phyloP scores from a whole-genome alignment of 768 basidiomycete species.

The Hypholoma fasciculare region DNA sequence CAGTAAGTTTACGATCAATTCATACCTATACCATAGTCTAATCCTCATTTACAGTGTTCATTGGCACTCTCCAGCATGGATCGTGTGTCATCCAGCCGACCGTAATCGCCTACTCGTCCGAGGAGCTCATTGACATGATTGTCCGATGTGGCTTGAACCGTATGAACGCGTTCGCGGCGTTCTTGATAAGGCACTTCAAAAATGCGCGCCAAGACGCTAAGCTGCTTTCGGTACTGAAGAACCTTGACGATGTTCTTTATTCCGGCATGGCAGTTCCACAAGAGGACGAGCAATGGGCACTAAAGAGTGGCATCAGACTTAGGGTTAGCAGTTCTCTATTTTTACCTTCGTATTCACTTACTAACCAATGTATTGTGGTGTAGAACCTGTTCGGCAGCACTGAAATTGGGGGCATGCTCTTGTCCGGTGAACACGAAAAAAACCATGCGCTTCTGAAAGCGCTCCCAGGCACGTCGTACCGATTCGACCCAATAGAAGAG shows the following conservation, averaged over 20 bases:
- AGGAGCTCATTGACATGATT: constrained; percentile 75
- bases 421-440: constrained; percentile 56
- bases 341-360: constrained; percentile 17
- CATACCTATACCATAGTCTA: constrained; percentile 23
- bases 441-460: constrained; percentile 54
- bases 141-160: constrained; percentile 67
- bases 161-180: constrained; percentile 72
- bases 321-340: constrained; percentile 42
- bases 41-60: constrained; percentile 51
- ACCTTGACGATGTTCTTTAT: constrained; percentile 65
- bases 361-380: constrained; percentile 22
- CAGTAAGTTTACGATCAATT: constrained; percentile 47
- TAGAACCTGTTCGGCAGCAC: constrained; percentile 84
- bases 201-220: constrained; percentile 59
- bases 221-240: constrained; percentile 54
- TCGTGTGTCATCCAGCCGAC: constrained; percentile 74
- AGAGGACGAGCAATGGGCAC: constrained; percentile 76
- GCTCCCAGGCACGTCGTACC: constrained; percentile 64
- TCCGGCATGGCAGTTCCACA: constrained; percentile 61
- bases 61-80: constrained; percentile 72
- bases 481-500: constrained; percentile 57
- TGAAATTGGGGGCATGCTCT: constrained; percentile 73
- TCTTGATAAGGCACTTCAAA: constrained; percentile 64
- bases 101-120: constrained; percentile 59
- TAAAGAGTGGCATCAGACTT: constrained; percentile 60